phyloP scores from a whole-genome alignment of 1,284 basidiomycete species.

The Chondrostereum purpureum region DNA sequence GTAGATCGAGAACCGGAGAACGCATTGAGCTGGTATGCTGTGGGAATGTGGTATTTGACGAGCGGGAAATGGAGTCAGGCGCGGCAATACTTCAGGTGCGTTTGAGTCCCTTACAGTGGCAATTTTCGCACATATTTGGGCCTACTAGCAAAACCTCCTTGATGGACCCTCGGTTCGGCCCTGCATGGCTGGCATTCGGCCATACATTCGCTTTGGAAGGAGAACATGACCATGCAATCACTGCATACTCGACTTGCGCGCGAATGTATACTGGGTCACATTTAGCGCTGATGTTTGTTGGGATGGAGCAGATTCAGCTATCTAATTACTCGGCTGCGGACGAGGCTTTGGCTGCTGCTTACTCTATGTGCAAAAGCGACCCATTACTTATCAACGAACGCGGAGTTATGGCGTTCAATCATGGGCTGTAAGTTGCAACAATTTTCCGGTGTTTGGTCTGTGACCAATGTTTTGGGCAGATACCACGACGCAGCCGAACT shows the following conservation, averaged over 20 bases:
- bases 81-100: constrained; percentile 85
- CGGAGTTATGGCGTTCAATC: constrained; percentile 88
- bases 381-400: constrained; percentile 89
- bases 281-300: constrained; percentile 91
- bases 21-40: constrained; percentile 95
- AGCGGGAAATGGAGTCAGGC: constrained; percentile 84
- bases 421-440: constrained; percentile 58
- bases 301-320: constrained; percentile 95
- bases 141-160: constrained; percentile 80
- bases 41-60: constrained; percentile 94
- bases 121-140: constrained; percentile 4
- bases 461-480: constrained; percentile 30
- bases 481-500: constrained; percentile 64
- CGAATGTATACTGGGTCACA: constrained; percentile 93
- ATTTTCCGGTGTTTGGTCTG: constrained; percentile 8
- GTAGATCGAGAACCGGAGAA: constrained; percentile 91
- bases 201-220: constrained; percentile 97
- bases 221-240: constrained; percentile 97
- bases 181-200: constrained; percentile 96
- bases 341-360: constrained; percentile 81
- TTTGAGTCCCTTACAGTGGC: not conserved
- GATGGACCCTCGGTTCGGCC: constrained; percentile 95
- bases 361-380: constrained; percentile 77
- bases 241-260: constrained; percentile 94
- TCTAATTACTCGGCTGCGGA: constrained; percentile 80